Percentiles rank a stretch among this genome's conserved stretches.
These are phyloP conservation scores for Escallonia herrerae DNA, from an alignment of 129 eudicot genomes.

Conservation along the genomic window DNA sequence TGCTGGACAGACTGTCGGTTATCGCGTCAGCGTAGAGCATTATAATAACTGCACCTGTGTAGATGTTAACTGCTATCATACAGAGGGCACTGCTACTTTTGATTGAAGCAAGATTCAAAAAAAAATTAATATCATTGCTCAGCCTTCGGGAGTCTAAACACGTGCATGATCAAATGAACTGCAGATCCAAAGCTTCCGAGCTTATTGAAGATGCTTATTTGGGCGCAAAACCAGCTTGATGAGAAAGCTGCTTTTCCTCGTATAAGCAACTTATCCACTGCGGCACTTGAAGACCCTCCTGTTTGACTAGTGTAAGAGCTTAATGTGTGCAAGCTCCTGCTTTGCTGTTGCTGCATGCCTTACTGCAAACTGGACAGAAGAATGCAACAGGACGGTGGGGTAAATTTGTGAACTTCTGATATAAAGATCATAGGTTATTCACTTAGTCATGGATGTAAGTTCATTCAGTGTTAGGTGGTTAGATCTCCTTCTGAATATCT, in stretches of 20 bases:
- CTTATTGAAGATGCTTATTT: conserved; percentile 79
- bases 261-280: conserved; percentile 63
- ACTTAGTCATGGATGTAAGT: no score
- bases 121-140: neutral
- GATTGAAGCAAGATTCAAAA: no score
- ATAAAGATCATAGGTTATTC: neutral
- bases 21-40: no score
- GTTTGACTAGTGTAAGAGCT: conserved; percentile 23
- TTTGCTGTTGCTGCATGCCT: neutral
- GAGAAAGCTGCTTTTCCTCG: conserved; percentile 88
- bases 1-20: no score
- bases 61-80: no score
- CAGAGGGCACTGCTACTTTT: neutral
- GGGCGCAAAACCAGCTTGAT: conserved; percentile 89
- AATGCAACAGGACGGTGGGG: no score
- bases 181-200: conserved; percentile 93
- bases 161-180: conserved; percentile 9
- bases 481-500: no score
- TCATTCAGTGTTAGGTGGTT: no score
- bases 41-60: no score
- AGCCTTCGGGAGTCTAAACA: neutral
- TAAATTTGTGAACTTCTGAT: conserved; percentile 6
- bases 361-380: no score
- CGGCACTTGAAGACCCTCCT: conserved; percentile 84
- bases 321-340: neutral